Conservation (phyloP, 495 filamentous ascomycete species). For the Saxophila tyrrhenica region DNA sequence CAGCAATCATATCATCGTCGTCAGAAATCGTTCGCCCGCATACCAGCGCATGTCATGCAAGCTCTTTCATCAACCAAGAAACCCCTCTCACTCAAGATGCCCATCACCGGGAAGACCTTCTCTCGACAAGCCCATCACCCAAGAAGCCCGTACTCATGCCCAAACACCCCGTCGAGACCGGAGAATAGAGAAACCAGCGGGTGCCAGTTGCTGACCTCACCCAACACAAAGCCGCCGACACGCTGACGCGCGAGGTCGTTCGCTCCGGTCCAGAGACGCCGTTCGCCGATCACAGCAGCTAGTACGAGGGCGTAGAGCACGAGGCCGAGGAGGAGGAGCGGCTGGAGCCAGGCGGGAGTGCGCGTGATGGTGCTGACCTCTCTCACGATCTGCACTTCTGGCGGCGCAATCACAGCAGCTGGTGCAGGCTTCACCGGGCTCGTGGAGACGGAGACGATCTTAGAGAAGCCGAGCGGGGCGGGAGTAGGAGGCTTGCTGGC, state of each 20-base stretch:
- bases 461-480: neutral
- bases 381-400: neutral
- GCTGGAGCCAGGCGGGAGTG: neutral
- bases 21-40: neutral
- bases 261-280: neutral
- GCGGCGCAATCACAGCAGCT: neutral
- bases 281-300: neutral
- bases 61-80: too few species aligned
- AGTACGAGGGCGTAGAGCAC: neutral
- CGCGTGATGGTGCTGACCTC: neutral
- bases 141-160: neutral
- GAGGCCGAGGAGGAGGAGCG: neutral
- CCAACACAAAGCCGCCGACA: neutral
- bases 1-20: neutral
- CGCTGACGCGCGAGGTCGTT: neutral
- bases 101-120: too few species aligned
- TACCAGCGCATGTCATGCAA: too few species aligned
- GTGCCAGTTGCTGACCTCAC: neutral
- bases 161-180: neutral
- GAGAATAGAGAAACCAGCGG: neutral
- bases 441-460: neutral
- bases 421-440: neutral
- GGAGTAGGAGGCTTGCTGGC: neutral
- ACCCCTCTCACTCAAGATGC: too few species aligned
- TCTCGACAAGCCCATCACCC: too few species aligned